A percentile compares a stretch with the other conserved stretches of the same genome.
Evolutionary conservation across 306 rosid species (phyloP).

Genomic region (Trifolium repens): DNA sequence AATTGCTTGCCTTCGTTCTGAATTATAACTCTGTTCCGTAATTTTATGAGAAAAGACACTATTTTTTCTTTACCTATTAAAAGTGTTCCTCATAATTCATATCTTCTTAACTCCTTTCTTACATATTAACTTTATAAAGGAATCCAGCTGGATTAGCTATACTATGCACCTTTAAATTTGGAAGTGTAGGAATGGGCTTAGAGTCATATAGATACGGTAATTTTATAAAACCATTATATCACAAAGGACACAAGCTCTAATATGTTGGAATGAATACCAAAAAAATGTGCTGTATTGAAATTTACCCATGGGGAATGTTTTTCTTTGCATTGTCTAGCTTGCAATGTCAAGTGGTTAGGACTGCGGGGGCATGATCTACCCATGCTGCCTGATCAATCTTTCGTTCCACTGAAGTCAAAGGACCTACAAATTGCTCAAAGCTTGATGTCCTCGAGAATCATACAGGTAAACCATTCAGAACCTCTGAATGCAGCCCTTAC

Average conservation of each 20-base stretch:
- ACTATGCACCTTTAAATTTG: constrained; percentile 83
- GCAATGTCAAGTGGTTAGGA: constrained; percentile 90
- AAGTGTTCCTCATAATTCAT: not conserved
- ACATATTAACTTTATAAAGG: constrained; percentile 50
- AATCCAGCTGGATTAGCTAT: constrained; percentile 97
- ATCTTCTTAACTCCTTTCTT: constrained; percentile 20
- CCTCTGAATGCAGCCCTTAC: not conserved
- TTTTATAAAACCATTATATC: constrained; percentile 19
- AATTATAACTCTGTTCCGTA: constrained; percentile 4
- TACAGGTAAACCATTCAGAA: constrained; percentile 59
- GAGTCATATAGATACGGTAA: constrained; percentile 91
- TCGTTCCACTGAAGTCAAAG: constrained; percentile 68
- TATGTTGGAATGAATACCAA: constrained; percentile 18
- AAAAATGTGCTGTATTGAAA: constrained; percentile 17
- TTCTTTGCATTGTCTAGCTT: constrained; percentile 56
- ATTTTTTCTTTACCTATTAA: constrained; percentile 4
- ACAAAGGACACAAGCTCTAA: not conserved
- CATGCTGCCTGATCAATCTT: constrained; percentile 64
- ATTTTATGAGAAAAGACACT: not conserved
- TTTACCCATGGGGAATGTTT: not conserved
- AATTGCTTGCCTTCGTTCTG: constrained; percentile 9
- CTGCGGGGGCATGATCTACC: constrained; percentile 70
- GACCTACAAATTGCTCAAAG: constrained; percentile 82
- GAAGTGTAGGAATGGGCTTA: constrained; percentile 90
- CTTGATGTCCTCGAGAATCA: constrained; percentile 72